Percentiles rank a stretch among this genome's conserved stretches.
Evolutionary conservation across 2,329 filamentous ascomycete genomes (phyloP).

Genomic region (Periconia macrospinosa): DNA sequence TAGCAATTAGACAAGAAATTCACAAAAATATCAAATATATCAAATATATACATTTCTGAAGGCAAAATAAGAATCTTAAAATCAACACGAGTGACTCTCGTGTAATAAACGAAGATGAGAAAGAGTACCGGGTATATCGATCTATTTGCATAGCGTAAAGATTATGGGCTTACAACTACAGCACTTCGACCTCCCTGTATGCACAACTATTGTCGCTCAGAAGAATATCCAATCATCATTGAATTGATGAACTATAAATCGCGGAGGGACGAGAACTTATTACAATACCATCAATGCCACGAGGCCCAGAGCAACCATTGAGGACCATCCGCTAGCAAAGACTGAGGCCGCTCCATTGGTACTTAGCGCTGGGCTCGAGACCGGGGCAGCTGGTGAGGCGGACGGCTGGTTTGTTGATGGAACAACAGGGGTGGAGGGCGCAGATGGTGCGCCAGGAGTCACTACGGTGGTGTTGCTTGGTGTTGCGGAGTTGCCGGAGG

Average conservation of each 20-base stretch:
- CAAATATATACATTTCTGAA: not conserved
- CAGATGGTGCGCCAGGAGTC: not conserved
- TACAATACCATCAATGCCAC: slow-evolving; percentile 3
- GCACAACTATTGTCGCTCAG: too few relatives aligned
- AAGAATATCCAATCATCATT: too few relatives aligned
- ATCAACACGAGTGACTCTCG: not conserved
- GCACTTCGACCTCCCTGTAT: too few relatives aligned
- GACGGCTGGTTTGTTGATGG: not conserved
- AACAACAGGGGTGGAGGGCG: not conserved
- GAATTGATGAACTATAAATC: too few relatives aligned
- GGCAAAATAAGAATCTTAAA: not conserved
- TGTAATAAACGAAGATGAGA: not conserved
- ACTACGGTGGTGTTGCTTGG: not conserved
- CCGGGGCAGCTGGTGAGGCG: not conserved
- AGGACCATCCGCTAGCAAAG: slow-evolving; percentile 6
- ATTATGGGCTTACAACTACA: not conserved
- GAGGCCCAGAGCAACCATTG: not conserved
- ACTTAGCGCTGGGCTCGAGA: not conserved
- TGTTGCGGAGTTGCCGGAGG: not conserved
- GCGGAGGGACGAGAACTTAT: not conserved
- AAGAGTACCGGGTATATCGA: not conserved
- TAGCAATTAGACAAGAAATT: not conserved
- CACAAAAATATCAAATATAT: not conserved
- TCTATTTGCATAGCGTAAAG: not conserved
- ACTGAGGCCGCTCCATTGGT: slow-evolving; percentile 3